These are phyloP conservation scores for Candida pseudoglaebosa DNA, from an alignment of 805 yeast genomes.

Conservation along the genomic window DNA sequence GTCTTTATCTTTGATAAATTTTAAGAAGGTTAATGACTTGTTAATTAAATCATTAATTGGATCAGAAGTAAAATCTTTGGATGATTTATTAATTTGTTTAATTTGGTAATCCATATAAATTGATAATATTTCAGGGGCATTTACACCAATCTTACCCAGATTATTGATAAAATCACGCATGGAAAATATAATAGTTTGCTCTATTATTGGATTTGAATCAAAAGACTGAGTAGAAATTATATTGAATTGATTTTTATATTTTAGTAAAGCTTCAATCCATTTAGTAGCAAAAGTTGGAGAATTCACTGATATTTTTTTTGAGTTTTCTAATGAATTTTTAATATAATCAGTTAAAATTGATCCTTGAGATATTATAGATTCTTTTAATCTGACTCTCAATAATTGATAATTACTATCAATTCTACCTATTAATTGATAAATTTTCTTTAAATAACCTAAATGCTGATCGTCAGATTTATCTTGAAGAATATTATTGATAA, in stretches of 20 bases:
- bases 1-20: slow-evolving; percentile 77
- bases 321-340: slow-evolving; percentile 6
- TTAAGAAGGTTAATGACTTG: slow-evolving; percentile 57
- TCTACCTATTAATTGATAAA: slow-evolving; percentile 48
- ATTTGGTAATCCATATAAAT: slow-evolving; percentile 38
- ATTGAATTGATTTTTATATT: slow-evolving; percentile 49
- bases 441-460: slow-evolving; percentile 38
- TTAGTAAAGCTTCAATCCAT: slow-evolving; percentile 63
- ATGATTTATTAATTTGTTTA: slow-evolving; percentile 29
- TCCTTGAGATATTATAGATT: slow-evolving; percentile 31
- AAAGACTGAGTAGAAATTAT: slow-evolving; percentile 46
- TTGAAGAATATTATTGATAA: slow-evolving; percentile 18
- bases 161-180: slow-evolving; percentile 58
- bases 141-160: slow-evolving; percentile 31
- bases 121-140: slow-evolving; percentile 38
- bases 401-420: slow-evolving; percentile 52
- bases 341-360: slow-evolving; percentile 8
- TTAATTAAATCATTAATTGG: slow-evolving; percentile 40
- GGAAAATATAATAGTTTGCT: slow-evolving; percentile 55
- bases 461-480: slow-evolving; percentile 16
- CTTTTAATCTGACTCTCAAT: slow-evolving; percentile 45
- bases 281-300: slow-evolving; percentile 54
- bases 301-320: slow-evolving; percentile 15
- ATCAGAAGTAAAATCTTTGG: slow-evolving; percentile 12
- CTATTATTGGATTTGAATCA: slow-evolving; percentile 44